Evolutionary conservation across 2,329 filamentous ascomycete species (phyloP).

Genomic region (Ambrosiella beaveri): DNA sequence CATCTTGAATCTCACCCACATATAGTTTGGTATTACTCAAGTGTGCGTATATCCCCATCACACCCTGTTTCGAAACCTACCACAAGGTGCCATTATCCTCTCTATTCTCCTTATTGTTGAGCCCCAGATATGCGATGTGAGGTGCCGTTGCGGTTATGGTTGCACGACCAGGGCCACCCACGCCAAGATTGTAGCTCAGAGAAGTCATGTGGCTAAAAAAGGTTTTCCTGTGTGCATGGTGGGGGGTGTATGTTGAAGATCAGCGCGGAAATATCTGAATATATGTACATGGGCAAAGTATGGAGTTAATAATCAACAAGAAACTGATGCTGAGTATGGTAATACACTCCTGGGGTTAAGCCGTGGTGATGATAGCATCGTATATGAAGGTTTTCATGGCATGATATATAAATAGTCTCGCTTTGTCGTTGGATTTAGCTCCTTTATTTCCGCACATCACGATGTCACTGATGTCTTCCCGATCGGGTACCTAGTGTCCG

Average conservation of each 20-base stretch:
- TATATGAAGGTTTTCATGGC: too few relatives aligned
- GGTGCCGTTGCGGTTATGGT: conserved; percentile 1
- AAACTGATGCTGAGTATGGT: too few relatives aligned
- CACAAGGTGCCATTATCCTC: neutral
- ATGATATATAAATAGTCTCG: neutral
- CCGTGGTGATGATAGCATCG: too few relatives aligned
- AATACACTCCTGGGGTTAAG: too few relatives aligned
- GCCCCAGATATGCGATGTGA: conserved; percentile 1
- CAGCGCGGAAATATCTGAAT: neutral
- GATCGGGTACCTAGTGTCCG: neutral
- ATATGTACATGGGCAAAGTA: too few relatives aligned
- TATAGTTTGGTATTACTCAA: too few relatives aligned
- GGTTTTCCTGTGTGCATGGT: conserved; percentile 5
- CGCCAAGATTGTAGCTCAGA: conserved; percentile 8
- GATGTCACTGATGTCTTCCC: neutral
- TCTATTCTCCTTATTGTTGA: neutral
- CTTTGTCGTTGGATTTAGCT: neutral
- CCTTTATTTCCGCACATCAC: neutral
- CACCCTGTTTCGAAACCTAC: neutral
- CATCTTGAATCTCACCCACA: too few relatives aligned
- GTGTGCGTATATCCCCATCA: neutral
- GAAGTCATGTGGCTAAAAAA: conserved; percentile 12
- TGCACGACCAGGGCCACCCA: conserved; percentile 7
- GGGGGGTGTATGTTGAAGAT: neutral
- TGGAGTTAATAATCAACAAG: too few relatives aligned